phyloP scores from a whole-genome alignment of 2,329 filamentous ascomycete genomes.

The Hymenoscyphus salicellus region DNA sequence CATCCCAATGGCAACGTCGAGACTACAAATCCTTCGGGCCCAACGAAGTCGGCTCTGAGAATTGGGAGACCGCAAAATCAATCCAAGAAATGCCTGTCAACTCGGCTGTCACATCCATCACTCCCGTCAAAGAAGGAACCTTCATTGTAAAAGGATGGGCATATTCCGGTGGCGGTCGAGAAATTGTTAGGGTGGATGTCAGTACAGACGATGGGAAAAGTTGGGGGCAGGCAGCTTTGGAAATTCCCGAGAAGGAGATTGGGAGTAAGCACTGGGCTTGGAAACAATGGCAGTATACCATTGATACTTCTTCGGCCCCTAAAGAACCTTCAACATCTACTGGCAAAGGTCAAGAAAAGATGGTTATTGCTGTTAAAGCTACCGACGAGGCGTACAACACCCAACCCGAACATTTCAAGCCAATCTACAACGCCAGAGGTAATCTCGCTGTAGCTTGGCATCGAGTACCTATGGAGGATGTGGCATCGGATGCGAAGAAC shows the following conservation, averaged over 20 bases:
- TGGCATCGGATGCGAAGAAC: not conserved
- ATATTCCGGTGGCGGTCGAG: slow-evolving; percentile 49
- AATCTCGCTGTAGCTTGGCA: slow-evolving; percentile 69
- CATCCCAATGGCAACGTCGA: slow-evolving; percentile 48
- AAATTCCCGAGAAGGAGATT: slow-evolving; percentile 35
- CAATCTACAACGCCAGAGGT: slow-evolving; percentile 62
- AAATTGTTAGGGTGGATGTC: slow-evolving; percentile 49
- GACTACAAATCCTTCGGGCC: slow-evolving; percentile 70
- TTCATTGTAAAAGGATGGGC: slow-evolving; percentile 45
- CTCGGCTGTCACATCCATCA: slow-evolving; percentile 57
- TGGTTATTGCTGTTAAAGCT: slow-evolving; percentile 56
- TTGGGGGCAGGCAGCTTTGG: slow-evolving; percentile 53
- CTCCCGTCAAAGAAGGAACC: slow-evolving; percentile 35
- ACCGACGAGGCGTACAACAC: slow-evolving; percentile 65
- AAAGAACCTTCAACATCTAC: not conserved
- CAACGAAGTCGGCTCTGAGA: slow-evolving; percentile 52
- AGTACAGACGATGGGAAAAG: slow-evolving; percentile 46
- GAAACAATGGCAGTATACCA: slow-evolving; percentile 10
- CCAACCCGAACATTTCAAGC: slow-evolving; percentile 58
- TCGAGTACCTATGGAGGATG: slow-evolving; percentile 40
- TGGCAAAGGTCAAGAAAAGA: slow-evolving; percentile 2
- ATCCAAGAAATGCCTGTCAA: slow-evolving; percentile 69
- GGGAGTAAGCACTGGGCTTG: slow-evolving; percentile 8
- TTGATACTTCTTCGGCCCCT: not conserved
- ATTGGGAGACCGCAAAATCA: slow-evolving; percentile 61